A percentile compares a stretch with the other conserved stretches of the same genome.
Conservation (phyloP, 2,329 filamentous ascomycete species). For the Diaporthe vaccinii region DNA sequence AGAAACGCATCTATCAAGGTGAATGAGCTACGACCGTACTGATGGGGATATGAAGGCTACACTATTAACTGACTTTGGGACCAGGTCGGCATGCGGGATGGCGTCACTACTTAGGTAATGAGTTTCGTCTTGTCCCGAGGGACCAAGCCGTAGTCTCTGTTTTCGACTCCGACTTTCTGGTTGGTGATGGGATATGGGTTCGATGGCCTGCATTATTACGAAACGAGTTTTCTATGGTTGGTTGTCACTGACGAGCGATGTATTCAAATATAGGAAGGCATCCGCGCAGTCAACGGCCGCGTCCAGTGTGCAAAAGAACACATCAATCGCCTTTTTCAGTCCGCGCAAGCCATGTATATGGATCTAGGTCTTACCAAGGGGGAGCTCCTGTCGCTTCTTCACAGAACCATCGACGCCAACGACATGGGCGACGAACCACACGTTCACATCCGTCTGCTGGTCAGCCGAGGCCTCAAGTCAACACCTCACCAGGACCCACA, state of each 20-base stretch:
- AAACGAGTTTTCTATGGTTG: neutral
- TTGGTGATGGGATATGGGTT: constrained; percentile 17
- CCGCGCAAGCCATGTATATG: constrained; percentile 3
- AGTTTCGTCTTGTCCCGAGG: neutral
- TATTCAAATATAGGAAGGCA: neutral
- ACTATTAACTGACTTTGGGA: neutral
- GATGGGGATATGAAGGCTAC: neutral
- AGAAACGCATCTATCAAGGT: neutral
- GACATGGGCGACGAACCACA: constrained; percentile 12
- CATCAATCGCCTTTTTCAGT: neutral
- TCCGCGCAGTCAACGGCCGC: constrained; percentile 11
- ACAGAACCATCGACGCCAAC: constrained; percentile 1
- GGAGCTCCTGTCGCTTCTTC: neutral
- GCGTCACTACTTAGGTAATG: neutral
- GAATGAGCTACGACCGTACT: neutral
- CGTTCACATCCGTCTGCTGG: constrained; percentile 11
- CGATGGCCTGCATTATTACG: neutral
- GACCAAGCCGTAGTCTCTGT: neutral
- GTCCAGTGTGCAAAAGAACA: constrained; percentile 4
- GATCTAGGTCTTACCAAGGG: neutral
- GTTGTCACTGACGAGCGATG: neutral
- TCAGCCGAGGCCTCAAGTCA: constrained; percentile 7
- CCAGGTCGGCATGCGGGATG: constrained; percentile 10
- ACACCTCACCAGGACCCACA: constrained; percentile 6
- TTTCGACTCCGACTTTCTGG: constrained; percentile 4